phyloP scores from a whole-genome alignment of 2,329 filamentous ascomycete species.

The Dothiorella sarmentorum region DNA sequence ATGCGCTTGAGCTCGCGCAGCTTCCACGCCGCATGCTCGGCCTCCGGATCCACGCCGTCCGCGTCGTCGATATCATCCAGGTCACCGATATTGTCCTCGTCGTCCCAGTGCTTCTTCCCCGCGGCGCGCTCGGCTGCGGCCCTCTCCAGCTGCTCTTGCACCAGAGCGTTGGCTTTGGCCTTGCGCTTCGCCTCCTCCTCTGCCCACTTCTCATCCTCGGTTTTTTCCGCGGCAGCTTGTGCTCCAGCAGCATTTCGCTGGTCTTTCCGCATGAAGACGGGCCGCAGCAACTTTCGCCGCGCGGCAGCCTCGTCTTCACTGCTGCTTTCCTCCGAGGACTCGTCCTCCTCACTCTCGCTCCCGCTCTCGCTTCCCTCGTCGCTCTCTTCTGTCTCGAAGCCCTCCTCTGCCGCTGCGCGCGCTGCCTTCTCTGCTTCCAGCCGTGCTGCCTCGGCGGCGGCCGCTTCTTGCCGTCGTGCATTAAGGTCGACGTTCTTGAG shows the following conservation, averaged over 20 bases:
- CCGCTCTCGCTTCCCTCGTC: conserved; percentile 18
- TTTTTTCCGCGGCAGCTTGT: conserved; percentile 26
- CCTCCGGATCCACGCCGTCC: conserved; percentile 80
- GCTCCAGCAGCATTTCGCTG: conserved; percentile 46
- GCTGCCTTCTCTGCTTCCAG: conserved; percentile 25
- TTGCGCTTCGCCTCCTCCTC: conserved; percentile 58
- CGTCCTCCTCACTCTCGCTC: conserved; percentile 29
- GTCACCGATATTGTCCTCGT: conserved; percentile 61
- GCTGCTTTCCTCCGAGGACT: conserved; percentile 39
- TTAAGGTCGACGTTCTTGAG: conserved; percentile 43
- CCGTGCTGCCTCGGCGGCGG: conserved; percentile 27
- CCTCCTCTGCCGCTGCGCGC: conserved; percentile 49
- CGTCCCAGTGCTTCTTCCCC: conserved; percentile 84
- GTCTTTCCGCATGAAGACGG: conserved; percentile 64
- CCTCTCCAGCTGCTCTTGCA: conserved; percentile 81
- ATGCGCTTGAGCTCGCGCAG: conserved; percentile 85
- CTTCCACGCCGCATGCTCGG: conserved; percentile 90
- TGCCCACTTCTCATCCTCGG: conserved; percentile 42
- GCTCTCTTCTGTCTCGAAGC: conserved; percentile 57
- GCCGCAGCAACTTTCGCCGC: conserved; percentile 54
- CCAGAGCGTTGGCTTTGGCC: conserved; percentile 70
- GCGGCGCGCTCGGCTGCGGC: conserved; percentile 71
- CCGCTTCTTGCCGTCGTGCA: conserved; percentile 28
- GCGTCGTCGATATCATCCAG: conserved; percentile 81
- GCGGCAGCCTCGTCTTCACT: conserved; percentile 58